Base-by-base conservation (phyloP, 306 rosid genomes). In the Vicia sativa region DNA sequence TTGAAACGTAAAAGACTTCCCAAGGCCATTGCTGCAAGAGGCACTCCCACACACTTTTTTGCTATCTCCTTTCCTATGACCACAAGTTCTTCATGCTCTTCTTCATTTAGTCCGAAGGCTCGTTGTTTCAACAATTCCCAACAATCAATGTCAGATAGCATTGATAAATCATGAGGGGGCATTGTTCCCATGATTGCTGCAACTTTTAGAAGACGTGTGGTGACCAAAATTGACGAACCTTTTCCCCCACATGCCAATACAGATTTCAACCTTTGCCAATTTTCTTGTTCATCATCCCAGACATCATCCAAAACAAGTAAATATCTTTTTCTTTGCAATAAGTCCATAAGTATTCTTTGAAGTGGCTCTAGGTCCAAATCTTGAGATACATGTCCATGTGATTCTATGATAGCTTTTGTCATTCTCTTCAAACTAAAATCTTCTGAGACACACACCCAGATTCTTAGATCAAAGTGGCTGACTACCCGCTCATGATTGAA, bases 371-470 rank as follows among this genome's bases (percentile, higher is more conserved):
- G 16, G 23, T 53, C 59, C 8, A 53, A 5, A 8, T 53, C 35
- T 0, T 2, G 35, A 53, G 9, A 53, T 0, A 9, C 15, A 23
- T 53, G 13, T 8, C 15, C 3, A 21, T 9, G 1, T 4, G 4
- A 9, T 52, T 21, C 57, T 3, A 52, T 19, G 57, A 52, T 52
- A 1, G 16, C 48, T 43, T 13, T 43, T 4, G 2, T 13, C 48
- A 43, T 23, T 23, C 63, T 72, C 11, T 38, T 62, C 11, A 48
- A 11, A 62, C 68, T 50, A 3, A 72, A 72, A 52, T 72, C 70
- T 26, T 62, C 53, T 0, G 64, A 72, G 37, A 49, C 77, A 11
- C 70, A 72, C 0, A 72, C 70, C 77, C 77, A 72, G 12, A 52
- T 73, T 63, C 46, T 73, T 1, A 25, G 7, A 1, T 73, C 71